Evolutionary conservation across 2,329 filamentous ascomycete genomes (phyloP).

Genomic region (Curvularia sp.): DNA sequence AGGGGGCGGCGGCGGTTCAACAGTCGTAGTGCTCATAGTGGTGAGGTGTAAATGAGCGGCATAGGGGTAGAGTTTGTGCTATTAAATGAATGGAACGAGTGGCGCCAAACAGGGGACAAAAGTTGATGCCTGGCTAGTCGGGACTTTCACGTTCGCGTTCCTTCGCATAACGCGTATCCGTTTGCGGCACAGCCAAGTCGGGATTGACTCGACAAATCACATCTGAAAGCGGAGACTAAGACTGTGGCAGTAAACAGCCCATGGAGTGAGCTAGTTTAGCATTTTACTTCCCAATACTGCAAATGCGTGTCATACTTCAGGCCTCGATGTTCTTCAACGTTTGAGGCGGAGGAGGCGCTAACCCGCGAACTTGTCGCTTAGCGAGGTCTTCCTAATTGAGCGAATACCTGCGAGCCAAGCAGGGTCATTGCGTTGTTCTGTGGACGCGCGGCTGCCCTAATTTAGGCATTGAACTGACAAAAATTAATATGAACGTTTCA

Average conservation of each 20-base stretch:
- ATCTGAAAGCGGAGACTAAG: neutral
- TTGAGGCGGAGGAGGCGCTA: conserved; percentile 9
- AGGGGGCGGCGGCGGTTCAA: conserved; percentile 8
- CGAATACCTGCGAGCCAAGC: conserved; percentile 22
- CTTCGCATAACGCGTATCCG: neutral
- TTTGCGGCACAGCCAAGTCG: neutral
- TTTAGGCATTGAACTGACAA: neutral
- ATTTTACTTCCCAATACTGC: neutral
- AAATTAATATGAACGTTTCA: neutral
- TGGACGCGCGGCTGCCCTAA: neutral
- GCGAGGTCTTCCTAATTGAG: conserved; percentile 22
- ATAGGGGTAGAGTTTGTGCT: neutral
- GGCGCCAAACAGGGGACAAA: neutral
- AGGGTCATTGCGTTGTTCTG: neutral
- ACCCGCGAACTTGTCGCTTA: conserved; percentile 13
- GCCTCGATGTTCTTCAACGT: neutral
- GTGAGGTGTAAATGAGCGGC: neutral
- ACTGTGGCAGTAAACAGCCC: neutral
- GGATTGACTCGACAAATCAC: neutral
- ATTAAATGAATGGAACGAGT: neutral
- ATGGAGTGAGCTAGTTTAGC: neutral
- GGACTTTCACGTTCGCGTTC: neutral
- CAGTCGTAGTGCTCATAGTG: conserved; percentile 4
- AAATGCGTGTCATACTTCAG: neutral
- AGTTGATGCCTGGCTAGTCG: neutral